Evolutionary conservation across 129 eudicot genomes (phyloP).

Genomic region (Pittosporum tobira): DNA sequence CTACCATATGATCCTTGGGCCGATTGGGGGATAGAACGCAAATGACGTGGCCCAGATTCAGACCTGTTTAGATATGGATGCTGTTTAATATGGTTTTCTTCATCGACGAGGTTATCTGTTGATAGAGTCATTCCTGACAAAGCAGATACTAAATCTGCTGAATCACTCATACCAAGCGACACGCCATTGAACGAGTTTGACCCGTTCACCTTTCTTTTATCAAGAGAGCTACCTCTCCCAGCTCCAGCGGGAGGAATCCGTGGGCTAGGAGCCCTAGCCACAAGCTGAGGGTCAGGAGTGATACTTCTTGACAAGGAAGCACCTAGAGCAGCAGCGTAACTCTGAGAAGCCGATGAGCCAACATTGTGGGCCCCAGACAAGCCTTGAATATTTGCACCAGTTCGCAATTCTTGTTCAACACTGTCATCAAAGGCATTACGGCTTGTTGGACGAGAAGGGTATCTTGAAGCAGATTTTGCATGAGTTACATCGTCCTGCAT

Average conservation of each 20-base stretch:
- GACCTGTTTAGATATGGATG: slow-evolving; percentile 15
- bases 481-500: slow-evolving; percentile 53
- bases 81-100: slow-evolving; percentile 26
- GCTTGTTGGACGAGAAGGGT: slow-evolving; percentile 59
- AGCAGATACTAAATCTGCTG: slow-evolving; percentile 57
- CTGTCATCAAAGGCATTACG: slow-evolving; percentile 50
- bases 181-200: slow-evolving; percentile 18
- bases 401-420: slow-evolving; percentile 27
- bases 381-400: slow-evolving; percentile 29
- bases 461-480: slow-evolving; percentile 38
- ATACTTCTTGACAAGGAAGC: slow-evolving; percentile 72
- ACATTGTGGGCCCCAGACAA: slow-evolving; percentile 7
- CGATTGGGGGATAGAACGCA: slow-evolving; percentile 18
- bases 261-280: slow-evolving; percentile 62
- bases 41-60: slow-evolving; percentile 21
- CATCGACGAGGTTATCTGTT: slow-evolving; percentile 30
- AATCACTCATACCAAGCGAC: slow-evolving; percentile 21
- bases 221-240: slow-evolving; percentile 33
- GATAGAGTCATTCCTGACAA: slow-evolving; percentile 49
- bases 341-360: slow-evolving; percentile 37
- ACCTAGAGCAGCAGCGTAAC: slow-evolving; percentile 74
- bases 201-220: slow-evolving; percentile 32
- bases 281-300: slow-evolving; percentile 70
- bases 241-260: slow-evolving; percentile 47
- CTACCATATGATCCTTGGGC: slow-evolving; percentile 24